phyloP scores from a whole-genome alignment of 768 basidiomycete species.

The Boletus tomentosulus region DNA sequence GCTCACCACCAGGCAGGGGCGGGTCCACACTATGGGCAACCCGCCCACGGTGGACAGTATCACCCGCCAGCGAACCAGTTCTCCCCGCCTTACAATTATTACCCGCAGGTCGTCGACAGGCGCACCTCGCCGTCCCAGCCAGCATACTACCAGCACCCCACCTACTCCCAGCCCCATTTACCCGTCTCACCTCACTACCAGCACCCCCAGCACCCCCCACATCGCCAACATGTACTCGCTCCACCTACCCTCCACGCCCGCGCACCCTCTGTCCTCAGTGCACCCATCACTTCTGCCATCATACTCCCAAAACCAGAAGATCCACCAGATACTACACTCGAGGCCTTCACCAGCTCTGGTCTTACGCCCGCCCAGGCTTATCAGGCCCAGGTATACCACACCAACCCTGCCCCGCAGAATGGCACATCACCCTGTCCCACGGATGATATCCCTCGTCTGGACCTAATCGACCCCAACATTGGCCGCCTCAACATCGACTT shows the following conservation, averaged over 20 bases:
- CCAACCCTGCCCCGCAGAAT: conserved; percentile 36
- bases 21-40: conserved; percentile 15
- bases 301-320: conserved; percentile 47
- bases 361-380: conserved; percentile 79
- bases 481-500: conserved; percentile 60
- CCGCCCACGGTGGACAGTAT: conserved; percentile 12
- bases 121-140: conserved; percentile 39
- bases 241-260: conserved; percentile 42
- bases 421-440: conserved; percentile 23
- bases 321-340: conserved; percentile 44
- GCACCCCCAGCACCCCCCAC: conserved; percentile 18
- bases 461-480: conserved; percentile 51
- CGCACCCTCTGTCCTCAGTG: conserved; percentile 49
- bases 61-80: conserved; percentile 26
- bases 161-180: conserved; percentile 30
- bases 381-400: conserved; percentile 67
- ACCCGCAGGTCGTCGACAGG: conserved; percentile 41
- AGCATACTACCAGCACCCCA: conserved; percentile 19
- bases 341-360: conserved; percentile 44
- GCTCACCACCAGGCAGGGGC: conserved; percentile 42
- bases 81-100: conserved; percentile 38
- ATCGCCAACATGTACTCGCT: conserved; percentile 29
- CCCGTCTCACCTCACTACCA: conserved; percentile 12
- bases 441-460: conserved; percentile 36
- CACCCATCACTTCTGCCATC: conserved; percentile 38